phyloP scores from a whole-genome alignment of 2,329 filamentous ascomycete species.

The Hymenoscyphus linearis region DNA sequence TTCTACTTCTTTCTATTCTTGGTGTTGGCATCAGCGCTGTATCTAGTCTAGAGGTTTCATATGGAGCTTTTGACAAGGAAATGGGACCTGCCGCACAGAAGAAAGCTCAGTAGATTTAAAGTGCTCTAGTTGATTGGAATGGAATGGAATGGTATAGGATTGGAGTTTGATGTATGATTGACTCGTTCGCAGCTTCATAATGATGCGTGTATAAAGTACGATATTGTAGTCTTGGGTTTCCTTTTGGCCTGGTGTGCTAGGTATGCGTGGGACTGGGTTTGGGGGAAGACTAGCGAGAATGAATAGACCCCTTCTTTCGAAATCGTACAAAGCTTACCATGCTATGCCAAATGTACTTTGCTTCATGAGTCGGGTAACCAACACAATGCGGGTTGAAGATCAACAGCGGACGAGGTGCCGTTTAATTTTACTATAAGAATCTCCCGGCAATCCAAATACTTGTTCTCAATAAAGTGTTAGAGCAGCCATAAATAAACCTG shows the following conservation, averaged over 20 bases:
- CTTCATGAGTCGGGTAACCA: no score
- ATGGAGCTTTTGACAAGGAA: conserved; percentile 94
- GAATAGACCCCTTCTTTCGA: neutral
- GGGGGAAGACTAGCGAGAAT: neutral
- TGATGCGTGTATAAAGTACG: conserved; percentile 3
- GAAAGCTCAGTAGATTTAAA: conserved; percentile 57
- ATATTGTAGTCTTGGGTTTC: conserved; percentile 3
- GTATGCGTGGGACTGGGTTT: neutral
- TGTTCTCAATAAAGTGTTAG: no score
- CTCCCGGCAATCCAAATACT: no score
- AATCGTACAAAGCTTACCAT: neutral
- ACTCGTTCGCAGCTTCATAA: neutral
- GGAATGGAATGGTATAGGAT: conserved; percentile 2
- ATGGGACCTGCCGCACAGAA: conserved; percentile 86
- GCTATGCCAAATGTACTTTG: no score
- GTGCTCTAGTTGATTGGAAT: neutral
- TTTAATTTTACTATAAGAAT: no score
- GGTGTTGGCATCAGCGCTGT: conserved; percentile 74
- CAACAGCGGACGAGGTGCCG: no score
- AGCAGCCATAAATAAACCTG: no score
- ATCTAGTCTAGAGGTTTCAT: conserved; percentile 78
- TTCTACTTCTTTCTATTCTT: conserved; percentile 72
- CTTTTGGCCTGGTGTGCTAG: neutral
- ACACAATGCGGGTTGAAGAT: no score
- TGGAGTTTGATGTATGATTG: conserved; percentile 5